These are phyloP conservation scores for Nothophoma quercina DNA, from an alignment of 2,329 filamentous ascomycete genomes.

Conservation along the genomic window DNA sequence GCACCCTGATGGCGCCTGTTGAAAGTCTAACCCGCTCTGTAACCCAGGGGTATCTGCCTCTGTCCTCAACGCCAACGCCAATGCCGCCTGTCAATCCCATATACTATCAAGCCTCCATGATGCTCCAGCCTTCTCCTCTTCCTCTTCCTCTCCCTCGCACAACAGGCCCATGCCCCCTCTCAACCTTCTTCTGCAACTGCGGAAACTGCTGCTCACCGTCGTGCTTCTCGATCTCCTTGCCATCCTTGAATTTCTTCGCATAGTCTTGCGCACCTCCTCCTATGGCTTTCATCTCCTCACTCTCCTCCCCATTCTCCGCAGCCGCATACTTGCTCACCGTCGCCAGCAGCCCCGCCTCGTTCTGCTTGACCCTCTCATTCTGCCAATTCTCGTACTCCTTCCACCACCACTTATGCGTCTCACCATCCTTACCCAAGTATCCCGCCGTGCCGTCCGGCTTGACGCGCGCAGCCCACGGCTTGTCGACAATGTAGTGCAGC, in stretches of 20 bases:
- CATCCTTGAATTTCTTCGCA: slow-evolving; percentile 37
- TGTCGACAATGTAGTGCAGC: slow-evolving; percentile 64
- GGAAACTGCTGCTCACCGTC: slow-evolving; percentile 7
- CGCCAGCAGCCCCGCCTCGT: slow-evolving; percentile 27
- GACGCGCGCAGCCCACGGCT: slow-evolving; percentile 60
- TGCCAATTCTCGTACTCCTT: slow-evolving; percentile 54
- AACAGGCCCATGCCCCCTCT: slow-evolving; percentile 41
- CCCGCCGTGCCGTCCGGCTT: slow-evolving; percentile 54
- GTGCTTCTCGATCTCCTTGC: slow-evolving; percentile 13
- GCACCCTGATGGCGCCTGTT: slow-evolving; percentile 1
- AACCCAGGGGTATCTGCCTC: neutral
- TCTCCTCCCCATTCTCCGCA: slow-evolving; percentile 26
- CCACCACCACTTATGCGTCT: slow-evolving; percentile 64
- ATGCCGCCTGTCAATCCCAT: no score
- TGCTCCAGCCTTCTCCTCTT: slow-evolving; percentile 24
- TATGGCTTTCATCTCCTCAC: slow-evolving; percentile 41
- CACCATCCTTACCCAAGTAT: slow-evolving; percentile 60
- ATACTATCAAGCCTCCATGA: slow-evolving; percentile 28
- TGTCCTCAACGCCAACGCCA: neutral
- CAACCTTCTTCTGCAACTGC: slow-evolving; percentile 21
- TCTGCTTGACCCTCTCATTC: slow-evolving; percentile 29
- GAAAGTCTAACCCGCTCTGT: neutral
- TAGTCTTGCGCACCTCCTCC: slow-evolving; percentile 43
- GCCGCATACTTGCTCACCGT: slow-evolving; percentile 36
- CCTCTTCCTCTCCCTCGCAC: slow-evolving; percentile 23